Base-by-base conservation (phyloP, 2,329 filamentous ascomycete species). In the Nemania sp. region DNA sequence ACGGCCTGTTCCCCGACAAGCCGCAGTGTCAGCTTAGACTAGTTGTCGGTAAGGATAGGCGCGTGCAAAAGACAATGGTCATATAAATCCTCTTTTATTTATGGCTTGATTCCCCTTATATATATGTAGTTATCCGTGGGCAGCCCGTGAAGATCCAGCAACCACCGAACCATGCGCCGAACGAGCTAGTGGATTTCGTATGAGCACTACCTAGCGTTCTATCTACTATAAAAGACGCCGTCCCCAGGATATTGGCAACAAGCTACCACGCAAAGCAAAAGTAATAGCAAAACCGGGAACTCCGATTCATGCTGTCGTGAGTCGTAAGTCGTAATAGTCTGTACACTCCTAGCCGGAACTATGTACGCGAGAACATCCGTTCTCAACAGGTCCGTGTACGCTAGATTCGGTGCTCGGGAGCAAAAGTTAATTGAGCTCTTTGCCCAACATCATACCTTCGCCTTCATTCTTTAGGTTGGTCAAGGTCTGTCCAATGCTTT, bases 21-120 rank as follows among this genome's bases (percentile, higher is more conserved):
- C 73, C 78, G 25, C 80, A 80, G 6, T 77, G 79, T 63, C 87
- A 90, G 72, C 75, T 91, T 65, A 78, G 86, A 56, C 73, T 91
- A 50, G 77, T 89, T 10, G 84, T 91, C 2, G 81, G 82, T 43
- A 80, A 80, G 65, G 81, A 88, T 66, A 79, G 88, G 67, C 83
- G 77, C 63, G 86, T 90, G 18, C 81, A 82, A 71, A 75, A 87
- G 66, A 81, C 81, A 17, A 70, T 84, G 60, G 74, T 80, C 39
- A 80, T 89, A 50, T 85, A 62, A 72, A 65, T 72, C 37, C 15
- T 20, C 35, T 37, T 15, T 42, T 20, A 29, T 37, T 15, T 42
- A 13, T 47, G 37, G 39, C 18, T 35, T 40, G 15, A 58, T 17
- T 35, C 34, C 21, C 48, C 12, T 32, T 40, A 17, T 42, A 46